Base-by-base conservation (phyloP, 2,329 filamentous ascomycete species). In the Pseudogymnoascus sp. region DNA sequence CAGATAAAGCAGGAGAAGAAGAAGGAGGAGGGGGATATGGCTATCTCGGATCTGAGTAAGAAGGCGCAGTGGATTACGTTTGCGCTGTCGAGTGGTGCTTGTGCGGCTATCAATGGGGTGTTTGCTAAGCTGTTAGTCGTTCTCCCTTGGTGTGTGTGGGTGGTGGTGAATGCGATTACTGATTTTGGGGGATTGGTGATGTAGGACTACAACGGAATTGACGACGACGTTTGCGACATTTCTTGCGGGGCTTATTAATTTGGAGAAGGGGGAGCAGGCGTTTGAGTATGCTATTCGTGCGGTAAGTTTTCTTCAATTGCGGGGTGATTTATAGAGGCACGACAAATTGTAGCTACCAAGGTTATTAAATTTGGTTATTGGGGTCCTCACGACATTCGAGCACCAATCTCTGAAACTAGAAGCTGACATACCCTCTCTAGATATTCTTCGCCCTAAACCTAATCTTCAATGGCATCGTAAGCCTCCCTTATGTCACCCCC, bases 41-140 rank as follows among this genome's bases (percentile, higher is more conserved):
- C 53, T 63, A 60, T 42, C 14, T 64, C 65, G 49, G 66, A 71
- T 67, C 28, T 75, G 66, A 76, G 75, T 69, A 69, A 71, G 60
- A 77, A 77, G 62, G 64, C 65, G 67, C 80, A 82, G 67, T 89
- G 86, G 86, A 82, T 93, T 66, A 76, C 87, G 60, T 82, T 89
- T 66, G 88, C 90, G 43, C 74, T 93, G 43, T 84, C 87, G 59
- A 91, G 88, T 71, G 90, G 90, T 66, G 86, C 84, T 62, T 93
- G 89, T 71, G 90, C 90, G 34, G 89, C 90, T 21, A 87, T 90
- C 68, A 95, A 95, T 69, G 90, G 90, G 64, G 87, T 90, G 4
- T 92, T 93, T 78, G 90, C 90, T 0, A 95, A 93, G 76, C 78
- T 95, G 88, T 90, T 77, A 71, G 84, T 80, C 16, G 25, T 36